Conservation (phyloP, 1,139 yeast genomes). For the Geotrichum candidum region DNA sequence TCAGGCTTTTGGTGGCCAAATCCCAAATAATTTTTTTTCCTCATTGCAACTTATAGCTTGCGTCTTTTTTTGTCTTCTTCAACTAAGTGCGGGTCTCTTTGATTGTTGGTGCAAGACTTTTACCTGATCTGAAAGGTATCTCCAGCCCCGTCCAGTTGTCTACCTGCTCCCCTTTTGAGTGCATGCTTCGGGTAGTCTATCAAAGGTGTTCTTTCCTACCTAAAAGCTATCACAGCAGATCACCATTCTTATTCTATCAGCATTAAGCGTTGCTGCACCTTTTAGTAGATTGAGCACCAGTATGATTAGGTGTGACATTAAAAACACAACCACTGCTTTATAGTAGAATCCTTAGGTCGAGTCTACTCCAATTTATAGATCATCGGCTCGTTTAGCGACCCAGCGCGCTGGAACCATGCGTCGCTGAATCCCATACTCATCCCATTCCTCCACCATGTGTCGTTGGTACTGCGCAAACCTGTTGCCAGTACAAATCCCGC, state of each 20-base stretch:
- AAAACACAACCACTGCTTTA: too few relatives aligned
- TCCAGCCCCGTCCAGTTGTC: background rate
- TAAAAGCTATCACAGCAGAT: too few relatives aligned
- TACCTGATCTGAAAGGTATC: background rate
- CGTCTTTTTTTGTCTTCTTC: background rate
- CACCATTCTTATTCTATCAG: too few relatives aligned
- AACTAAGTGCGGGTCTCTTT: background rate
- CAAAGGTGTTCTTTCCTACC: background rate
- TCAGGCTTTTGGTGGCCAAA: background rate
- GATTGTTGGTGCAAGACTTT: background rate
- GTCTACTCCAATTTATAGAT: background rate
- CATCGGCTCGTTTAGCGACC: background rate
- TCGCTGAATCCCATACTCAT: background rate
- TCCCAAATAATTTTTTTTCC: background rate
- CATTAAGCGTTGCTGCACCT: too few relatives aligned
- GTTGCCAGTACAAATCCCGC: background rate
- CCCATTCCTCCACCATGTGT: constrained; percentile 2
- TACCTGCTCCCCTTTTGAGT: background rate
- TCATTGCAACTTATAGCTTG: background rate
- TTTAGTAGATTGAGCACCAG: too few relatives aligned
- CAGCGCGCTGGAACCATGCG: background rate
- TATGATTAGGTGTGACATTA: too few relatives aligned
- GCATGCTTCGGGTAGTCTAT: background rate
- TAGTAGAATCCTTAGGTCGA: background rate
- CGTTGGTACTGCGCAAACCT: background rate